Conservation (phyloP, 108 stramenopile genomes). For the Discostella pseudostelligera region DNA sequence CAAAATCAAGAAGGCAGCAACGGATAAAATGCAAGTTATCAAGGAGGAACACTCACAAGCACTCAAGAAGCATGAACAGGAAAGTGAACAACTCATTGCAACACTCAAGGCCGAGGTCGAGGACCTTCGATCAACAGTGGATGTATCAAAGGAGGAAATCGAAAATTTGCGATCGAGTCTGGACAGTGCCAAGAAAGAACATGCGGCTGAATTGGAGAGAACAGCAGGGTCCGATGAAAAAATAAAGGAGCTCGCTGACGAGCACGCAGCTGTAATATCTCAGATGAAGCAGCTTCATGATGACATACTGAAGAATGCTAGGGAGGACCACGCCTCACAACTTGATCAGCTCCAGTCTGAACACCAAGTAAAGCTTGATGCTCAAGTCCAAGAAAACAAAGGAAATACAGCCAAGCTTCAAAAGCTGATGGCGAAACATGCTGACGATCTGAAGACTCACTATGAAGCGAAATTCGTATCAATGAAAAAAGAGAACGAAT, state of each 20-base stretch:
- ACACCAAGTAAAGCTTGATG: constrained; percentile 13
- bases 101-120: constrained; percentile 29
- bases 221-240: constrained; percentile 28
- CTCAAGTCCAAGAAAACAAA: constrained; percentile 45
- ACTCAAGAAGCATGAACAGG: constrained; percentile 19
- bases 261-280: constrained; percentile 36
- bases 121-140: constrained; percentile 6
- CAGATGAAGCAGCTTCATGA: constrained; percentile 38
- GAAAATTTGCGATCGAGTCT: constrained; percentile 21
- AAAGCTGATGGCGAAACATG: constrained; percentile 70
- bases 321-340: constrained; percentile 20
- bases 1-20: constrained; percentile 50
- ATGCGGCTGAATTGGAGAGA: constrained; percentile 19
- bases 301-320: constrained; percentile 12
- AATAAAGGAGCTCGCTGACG: constrained; percentile 27
- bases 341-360: constrained; percentile 35
- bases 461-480: constrained; percentile 58
- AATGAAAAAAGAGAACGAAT: constrained; percentile 54
- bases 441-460: constrained; percentile 68
- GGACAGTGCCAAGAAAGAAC: constrained; percentile 18
- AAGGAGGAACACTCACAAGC: constrained; percentile 36
- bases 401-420: constrained; percentile 52
- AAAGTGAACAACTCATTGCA: constrained; percentile 5
- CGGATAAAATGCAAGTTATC: constrained; percentile 29
- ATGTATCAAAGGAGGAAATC: constrained; percentile 18